These are phyloP conservation scores for Croton setiger DNA, from an alignment of 441 rosid species.

Conservation along the genomic window DNA sequence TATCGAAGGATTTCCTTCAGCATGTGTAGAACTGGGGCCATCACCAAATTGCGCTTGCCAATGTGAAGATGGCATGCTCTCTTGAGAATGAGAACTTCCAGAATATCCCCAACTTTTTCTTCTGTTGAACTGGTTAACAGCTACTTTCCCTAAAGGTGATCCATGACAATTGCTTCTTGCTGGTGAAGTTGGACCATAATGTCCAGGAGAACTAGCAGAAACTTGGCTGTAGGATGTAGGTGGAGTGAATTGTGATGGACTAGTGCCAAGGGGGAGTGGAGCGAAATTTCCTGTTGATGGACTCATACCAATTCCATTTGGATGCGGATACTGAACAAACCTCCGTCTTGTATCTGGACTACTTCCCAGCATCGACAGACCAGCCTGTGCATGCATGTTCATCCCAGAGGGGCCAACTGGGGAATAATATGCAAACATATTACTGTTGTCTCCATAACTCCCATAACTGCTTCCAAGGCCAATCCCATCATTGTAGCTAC, in stretches of 20 bases:
- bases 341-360: constrained; percentile 93
- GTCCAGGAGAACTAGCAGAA: constrained; percentile 88
- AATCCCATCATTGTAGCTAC: constrained; percentile 89
- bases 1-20: constrained; percentile 54
- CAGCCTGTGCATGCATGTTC: constrained; percentile 70
- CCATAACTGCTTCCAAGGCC: constrained; percentile 88
- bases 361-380: constrained; percentile 73
- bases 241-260: constrained; percentile 98
- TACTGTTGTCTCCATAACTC: constrained; percentile 79
- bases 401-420: constrained; percentile 89
- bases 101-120: constrained; percentile 79
- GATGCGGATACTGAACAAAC: constrained; percentile 74
- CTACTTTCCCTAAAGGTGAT: constrained; percentile 90
- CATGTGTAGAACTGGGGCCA: constrained; percentile 42
- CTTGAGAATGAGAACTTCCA: constrained; percentile 79
- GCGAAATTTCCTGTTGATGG: constrained; percentile 94
- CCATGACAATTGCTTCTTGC: constrained; percentile 90
- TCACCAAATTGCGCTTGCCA: constrained; percentile 74
- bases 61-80: constrained; percentile 49
- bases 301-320: constrained; percentile 84
- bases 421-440: constrained; percentile 86
- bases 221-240: constrained; percentile 68
- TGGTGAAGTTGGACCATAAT: constrained; percentile 96
- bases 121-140: constrained; percentile 79
- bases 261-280: constrained; percentile 89